A percentile compares a stretch with the other conserved stretches of the same genome.
phyloP scores from a whole-genome alignment of 805 yeast species.

The Peterozyma toletana region DNA sequence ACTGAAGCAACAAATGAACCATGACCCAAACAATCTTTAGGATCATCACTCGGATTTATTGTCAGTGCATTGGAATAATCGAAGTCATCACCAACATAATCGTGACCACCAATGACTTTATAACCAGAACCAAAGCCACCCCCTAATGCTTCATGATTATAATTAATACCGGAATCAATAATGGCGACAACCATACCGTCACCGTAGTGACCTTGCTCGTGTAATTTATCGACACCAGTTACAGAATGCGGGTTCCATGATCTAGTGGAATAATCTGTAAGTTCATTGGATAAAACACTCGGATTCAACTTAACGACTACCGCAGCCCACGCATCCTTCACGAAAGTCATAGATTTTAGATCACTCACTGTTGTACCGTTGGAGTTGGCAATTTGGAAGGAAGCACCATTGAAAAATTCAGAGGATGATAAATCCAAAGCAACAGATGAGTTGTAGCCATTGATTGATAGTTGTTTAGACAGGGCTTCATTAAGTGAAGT shows the following conservation, averaged over 20 bases:
- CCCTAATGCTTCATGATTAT: slow-evolving; percentile 13
- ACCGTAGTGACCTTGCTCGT: slow-evolving; percentile 12
- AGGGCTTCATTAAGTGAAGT: too few species aligned
- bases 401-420: too few species aligned
- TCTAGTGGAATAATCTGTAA: too few species aligned
- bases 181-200: slow-evolving; percentile 11
- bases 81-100: slow-evolving; percentile 9
- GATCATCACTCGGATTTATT: slow-evolving; percentile 7
- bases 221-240: slow-evolving; percentile 13
- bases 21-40: slow-evolving; percentile 17
- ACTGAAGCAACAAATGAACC: slow-evolving; percentile 17
- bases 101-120: slow-evolving; percentile 13
- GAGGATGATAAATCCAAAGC: too few species aligned
- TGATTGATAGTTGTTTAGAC: too few species aligned
- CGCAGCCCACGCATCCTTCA: too few species aligned
- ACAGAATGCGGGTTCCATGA: slow-evolving; percentile 13
- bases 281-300: too few species aligned
- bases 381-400: too few species aligned
- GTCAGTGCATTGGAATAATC: slow-evolving; percentile 1
- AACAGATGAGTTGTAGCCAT: too few species aligned
- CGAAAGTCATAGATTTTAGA: too few species aligned
- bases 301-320: too few species aligned
- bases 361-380: too few species aligned
- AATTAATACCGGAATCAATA: slow-evolving; percentile 12
- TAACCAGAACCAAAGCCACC: slow-evolving; percentile 13